phyloP scores from a whole-genome alignment of 495 filamentous ascomycete genomes.

The Penicillium herquei region DNA sequence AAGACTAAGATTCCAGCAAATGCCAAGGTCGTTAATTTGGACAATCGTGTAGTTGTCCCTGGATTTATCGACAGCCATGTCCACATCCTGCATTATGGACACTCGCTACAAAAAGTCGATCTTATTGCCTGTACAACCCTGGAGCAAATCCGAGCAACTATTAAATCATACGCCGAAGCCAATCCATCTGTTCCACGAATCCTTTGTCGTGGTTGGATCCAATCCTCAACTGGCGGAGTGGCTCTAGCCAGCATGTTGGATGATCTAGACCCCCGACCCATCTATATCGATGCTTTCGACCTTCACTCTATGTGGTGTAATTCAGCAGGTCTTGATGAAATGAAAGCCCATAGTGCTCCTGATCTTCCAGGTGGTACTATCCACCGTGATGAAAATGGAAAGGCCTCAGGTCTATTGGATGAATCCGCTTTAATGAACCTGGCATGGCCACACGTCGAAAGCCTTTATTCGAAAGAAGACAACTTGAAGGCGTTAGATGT shows the following conservation, averaged over 20 bases:
- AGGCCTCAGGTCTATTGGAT: slow-evolving; percentile 52
- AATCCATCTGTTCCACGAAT: slow-evolving; percentile 52
- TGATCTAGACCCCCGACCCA: slow-evolving; percentile 51
- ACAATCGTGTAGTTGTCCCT: slow-evolving; percentile 51
- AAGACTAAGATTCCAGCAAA: slow-evolving; percentile 31
- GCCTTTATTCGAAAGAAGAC: slow-evolving; percentile 49
- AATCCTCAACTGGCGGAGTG: slow-evolving; percentile 51
- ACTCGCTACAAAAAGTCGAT: slow-evolving; percentile 55
- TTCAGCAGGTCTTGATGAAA: slow-evolving; percentile 51
- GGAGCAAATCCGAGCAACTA: slow-evolving; percentile 48
- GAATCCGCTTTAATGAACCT: slow-evolving; percentile 57
- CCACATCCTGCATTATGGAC: slow-evolving; percentile 60
- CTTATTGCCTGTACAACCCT: slow-evolving; percentile 54
- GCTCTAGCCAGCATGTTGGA: slow-evolving; percentile 55
- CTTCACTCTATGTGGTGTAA: slow-evolving; percentile 65
- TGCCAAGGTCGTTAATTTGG: slow-evolving; percentile 41
- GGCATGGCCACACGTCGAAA: slow-evolving; percentile 58
- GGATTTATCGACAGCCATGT: slow-evolving; percentile 66
- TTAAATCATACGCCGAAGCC: slow-evolving; percentile 48
- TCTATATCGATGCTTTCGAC: slow-evolving; percentile 62
- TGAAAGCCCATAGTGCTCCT: slow-evolving; percentile 44
- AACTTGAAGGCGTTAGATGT: slow-evolving; percentile 49
- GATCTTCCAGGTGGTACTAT: slow-evolving; percentile 59
- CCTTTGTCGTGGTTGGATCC: slow-evolving; percentile 61
- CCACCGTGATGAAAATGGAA: slow-evolving; percentile 51